These are phyloP conservation scores for Neurospora africana DNA, from an alignment of 495 filamentous ascomycete species.

Conservation along the genomic window DNA sequence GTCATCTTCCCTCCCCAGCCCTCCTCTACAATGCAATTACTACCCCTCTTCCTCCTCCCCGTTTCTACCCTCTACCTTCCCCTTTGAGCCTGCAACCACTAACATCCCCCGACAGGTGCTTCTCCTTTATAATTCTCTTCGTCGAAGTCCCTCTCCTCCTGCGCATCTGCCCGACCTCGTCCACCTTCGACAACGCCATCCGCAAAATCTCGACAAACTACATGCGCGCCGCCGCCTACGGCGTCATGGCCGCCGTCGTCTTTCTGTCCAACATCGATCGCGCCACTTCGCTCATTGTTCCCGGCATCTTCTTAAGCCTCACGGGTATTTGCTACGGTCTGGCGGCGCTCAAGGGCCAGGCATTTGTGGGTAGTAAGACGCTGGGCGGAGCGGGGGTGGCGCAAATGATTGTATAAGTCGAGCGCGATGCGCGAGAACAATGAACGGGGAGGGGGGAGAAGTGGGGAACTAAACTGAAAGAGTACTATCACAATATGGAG, in stretches of 20 bases:
- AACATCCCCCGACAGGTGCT: slow-evolving; percentile 44
- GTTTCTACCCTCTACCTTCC: slow-evolving; percentile 39
- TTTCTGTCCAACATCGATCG: slow-evolving; percentile 61
- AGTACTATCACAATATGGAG: too few species aligned
- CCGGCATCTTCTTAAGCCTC: slow-evolving; percentile 68
- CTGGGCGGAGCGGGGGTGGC: slow-evolving; percentile 88
- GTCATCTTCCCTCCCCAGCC: too few species aligned
- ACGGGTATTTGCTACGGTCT: slow-evolving; percentile 73
- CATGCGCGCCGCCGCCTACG: slow-evolving; percentile 91
- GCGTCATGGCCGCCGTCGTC: slow-evolving; percentile 67
- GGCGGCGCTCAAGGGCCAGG: slow-evolving; percentile 82
- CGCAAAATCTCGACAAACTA: slow-evolving; percentile 89
- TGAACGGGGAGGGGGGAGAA: too few species aligned
- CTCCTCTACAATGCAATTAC: too few species aligned
- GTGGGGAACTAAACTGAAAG: too few species aligned
- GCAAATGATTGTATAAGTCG: slow-evolving; percentile 70
- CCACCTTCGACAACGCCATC: slow-evolving; percentile 80
- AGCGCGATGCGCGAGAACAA: too few species aligned
- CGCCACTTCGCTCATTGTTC: slow-evolving; percentile 68
- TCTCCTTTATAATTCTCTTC: slow-evolving; percentile 82
- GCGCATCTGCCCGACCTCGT: slow-evolving; percentile 92
- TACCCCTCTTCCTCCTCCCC: slow-evolving; percentile 42
- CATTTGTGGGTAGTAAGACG: slow-evolving; percentile 94
- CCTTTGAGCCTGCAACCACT: neutral
- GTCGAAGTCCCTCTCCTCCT: slow-evolving; percentile 93